A percentile compares a stretch with the other conserved stretches of the same genome.
Conservation (phyloP, 495 filamentous ascomycete species). For the Margaritispora aquatica region DNA sequence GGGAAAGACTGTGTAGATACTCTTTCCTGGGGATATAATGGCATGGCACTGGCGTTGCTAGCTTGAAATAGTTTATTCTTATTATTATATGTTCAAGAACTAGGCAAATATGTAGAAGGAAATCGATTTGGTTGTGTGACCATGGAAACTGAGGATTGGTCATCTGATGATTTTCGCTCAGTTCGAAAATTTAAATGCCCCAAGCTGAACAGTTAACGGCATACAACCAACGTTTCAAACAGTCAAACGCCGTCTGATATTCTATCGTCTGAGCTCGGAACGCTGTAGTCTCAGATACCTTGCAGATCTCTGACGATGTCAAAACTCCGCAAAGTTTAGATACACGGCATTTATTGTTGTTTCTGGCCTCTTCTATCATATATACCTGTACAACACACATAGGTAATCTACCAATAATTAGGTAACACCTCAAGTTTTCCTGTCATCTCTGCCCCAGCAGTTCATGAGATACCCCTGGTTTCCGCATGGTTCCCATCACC, state of each 20-base stretch:
- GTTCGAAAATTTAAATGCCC: no score
- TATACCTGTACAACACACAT: no score
- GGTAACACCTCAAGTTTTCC: no score
- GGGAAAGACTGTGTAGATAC: not conserved
- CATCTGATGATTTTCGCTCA: no score
- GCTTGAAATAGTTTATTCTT: not conserved
- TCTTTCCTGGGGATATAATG: not conserved
- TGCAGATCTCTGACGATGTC: not conserved
- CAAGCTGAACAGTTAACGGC: no score
- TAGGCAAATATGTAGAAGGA: not conserved
- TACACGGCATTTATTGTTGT: not conserved
- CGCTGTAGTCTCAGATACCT: not conserved
- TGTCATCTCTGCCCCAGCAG: not conserved
- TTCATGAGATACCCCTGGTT: not conserved
- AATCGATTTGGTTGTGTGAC: not conserved
- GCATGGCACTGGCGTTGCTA: not conserved
- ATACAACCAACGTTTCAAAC: no score
- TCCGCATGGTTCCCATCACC: not conserved
- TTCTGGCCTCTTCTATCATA: not conserved
- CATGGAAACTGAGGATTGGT: no score
- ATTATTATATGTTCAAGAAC: not conserved
- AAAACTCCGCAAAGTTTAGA: not conserved
- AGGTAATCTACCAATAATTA: no score
- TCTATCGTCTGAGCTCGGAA: not conserved
- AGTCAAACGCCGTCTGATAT: not conserved